phyloP scores from a whole-genome alignment of 23 red algal species.

The Agarophyton chilense region DNA sequence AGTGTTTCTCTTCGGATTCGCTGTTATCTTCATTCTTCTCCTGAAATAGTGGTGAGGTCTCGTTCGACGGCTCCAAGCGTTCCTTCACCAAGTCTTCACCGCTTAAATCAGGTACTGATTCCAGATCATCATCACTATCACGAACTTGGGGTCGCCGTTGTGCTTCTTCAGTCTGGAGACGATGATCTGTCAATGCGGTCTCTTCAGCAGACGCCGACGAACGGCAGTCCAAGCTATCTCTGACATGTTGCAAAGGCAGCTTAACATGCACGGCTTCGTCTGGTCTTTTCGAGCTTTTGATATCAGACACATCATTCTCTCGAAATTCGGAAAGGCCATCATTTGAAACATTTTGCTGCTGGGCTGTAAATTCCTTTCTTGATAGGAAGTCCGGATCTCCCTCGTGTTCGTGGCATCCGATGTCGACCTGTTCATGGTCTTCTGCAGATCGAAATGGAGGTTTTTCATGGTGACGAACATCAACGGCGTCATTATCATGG shows the following conservation, averaged over 20 bases:
- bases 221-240: not conserved
- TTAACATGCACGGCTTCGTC: too few relatives aligned
- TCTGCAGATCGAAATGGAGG: too few relatives aligned
- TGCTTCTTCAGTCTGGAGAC: not conserved
- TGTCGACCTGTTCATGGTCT: too few relatives aligned
- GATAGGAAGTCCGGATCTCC: too few relatives aligned
- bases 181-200: not conserved
- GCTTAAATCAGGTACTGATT: not conserved
- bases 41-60: too few relatives aligned
- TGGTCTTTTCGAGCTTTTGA: not conserved
- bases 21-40: not conserved
- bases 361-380: not conserved
- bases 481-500: too few relatives aligned
- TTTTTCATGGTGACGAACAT: too few relatives aligned
- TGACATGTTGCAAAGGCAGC: too few relatives aligned
- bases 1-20: too few relatives aligned
- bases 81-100: not conserved
- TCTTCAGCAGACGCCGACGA: not conserved
- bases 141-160: not conserved
- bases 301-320: not conserved
- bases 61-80: not conserved
- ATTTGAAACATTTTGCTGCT: not conserved
- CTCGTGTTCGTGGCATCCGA: too few relatives aligned
- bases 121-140: not conserved
- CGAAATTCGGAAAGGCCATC: not conserved